Evolutionary conservation across 2,329 filamentous ascomycete genomes (phyloP).

Genomic region (Trichoderma brevicompactum): DNA sequence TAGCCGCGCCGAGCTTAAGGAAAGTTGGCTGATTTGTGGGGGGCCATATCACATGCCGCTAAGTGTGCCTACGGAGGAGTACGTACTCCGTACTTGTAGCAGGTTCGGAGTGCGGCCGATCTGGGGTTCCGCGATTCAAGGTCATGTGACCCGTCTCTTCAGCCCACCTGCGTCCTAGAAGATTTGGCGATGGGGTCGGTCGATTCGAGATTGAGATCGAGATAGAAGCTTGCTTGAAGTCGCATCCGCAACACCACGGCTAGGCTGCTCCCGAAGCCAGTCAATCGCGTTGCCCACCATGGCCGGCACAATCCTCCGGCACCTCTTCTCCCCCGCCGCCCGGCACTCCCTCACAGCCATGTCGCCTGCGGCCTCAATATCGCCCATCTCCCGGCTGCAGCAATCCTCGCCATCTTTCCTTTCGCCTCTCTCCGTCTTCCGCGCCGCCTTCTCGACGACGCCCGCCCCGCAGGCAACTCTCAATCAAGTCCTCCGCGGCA

Average conservation of each 20-base stretch:
- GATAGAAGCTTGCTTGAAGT: too few species aligned
- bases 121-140: constrained; percentile 5
- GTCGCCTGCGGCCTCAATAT: constrained; percentile 33
- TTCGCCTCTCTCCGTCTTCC: constrained; percentile 34
- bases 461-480: constrained; percentile 64
- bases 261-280: too few species aligned
- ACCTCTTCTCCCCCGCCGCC: constrained; percentile 42
- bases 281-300: constrained; percentile 36
- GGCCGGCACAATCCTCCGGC: constrained; percentile 44
- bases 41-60: constrained; percentile 21
- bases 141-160: constrained; percentile 15
- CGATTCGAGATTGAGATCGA: too few species aligned
- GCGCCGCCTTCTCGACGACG: constrained; percentile 59
- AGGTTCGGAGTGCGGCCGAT: constrained; percentile 24
- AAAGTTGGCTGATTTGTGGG: not conserved
- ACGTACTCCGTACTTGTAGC: not conserved
- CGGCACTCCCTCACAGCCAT: constrained; percentile 37
- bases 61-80: too few species aligned
- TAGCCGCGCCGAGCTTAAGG: not conserved
- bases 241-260: not conserved
- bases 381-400: constrained; percentile 27
- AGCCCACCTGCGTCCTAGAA: constrained; percentile 12
- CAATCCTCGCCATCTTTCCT: constrained; percentile 39
- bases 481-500: constrained; percentile 76
- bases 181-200: constrained; percentile 19